Evolutionary conservation across 495 filamentous ascomycete genomes (phyloP), one percentile per base, ranked within the genome.

Genomic region (Aspergillus kassunensis): DNA sequence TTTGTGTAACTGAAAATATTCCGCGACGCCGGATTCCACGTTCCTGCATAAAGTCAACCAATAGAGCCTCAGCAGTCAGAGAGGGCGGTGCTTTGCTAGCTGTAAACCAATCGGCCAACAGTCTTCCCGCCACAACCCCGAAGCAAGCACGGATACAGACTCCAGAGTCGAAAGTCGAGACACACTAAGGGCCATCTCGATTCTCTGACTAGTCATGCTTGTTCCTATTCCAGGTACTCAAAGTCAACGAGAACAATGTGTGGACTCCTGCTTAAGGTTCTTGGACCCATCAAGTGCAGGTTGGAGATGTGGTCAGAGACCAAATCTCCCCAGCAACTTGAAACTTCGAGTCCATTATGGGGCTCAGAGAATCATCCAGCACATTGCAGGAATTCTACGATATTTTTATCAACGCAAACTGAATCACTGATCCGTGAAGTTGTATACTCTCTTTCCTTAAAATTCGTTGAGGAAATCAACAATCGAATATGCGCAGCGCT

Each of bases 311-410:
- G 27, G 19, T 35, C 11, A 13, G 30, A 33, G 24, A 46, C 31
- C 6, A 29, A 6, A 5, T 31, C 42, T 45, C 27, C 6, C 42
- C 25, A 31, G 42, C 25, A 31, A 45, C 42, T 31, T 45, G 42
- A 45, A 45, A 45, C 27, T 45, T 45, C 18, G 44, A 46, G 44
- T 33, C 27, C 44, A 45, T 11, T 19, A 34, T 35, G 44, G 44
- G 41, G 15, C 41, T 15, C 24, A 24, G 23, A 24, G 20, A 4
- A n/a, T 19, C 20, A 25, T 41, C 39, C 39, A 19, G 39, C 39
- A 24, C 20, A 6, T 12, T 20, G 19, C 39, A n/a, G 23, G 39
- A 27, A 12, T 13, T 25, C 39, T 24, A 41, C 36, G 19, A n/a
- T n/a, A n/a, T n/a, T n/a, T n/a, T n/a, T n/a, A n/a, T n/a, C n/a